Evolutionary conservation across 192 early-diverging fungal genomes (phyloP).

Genomic region (Chytriomyces confervae): DNA sequence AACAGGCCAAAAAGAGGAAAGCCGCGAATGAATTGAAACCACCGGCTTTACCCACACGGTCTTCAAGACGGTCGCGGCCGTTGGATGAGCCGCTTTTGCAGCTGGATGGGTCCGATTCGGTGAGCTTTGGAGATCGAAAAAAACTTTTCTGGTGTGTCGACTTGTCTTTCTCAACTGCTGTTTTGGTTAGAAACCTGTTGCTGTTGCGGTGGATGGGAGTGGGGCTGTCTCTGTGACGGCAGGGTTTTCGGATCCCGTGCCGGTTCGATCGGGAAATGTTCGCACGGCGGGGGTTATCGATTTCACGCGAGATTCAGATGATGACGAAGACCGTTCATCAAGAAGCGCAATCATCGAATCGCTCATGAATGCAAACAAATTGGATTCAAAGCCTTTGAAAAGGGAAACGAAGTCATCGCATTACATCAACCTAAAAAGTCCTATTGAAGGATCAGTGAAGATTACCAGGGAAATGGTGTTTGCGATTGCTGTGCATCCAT

Average conservation of each 20-base stretch:
- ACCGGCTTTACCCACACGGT: not conserved
- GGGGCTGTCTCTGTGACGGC: too few relatives aligned
- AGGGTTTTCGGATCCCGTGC: too few relatives aligned
- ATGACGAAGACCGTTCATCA: not conserved
- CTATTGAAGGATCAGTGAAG: constrained; percentile 39
- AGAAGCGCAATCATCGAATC: not conserved
- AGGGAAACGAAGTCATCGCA: not conserved
- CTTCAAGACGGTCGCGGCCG: not conserved
- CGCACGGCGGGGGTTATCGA: not conserved
- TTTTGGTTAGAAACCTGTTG: too few relatives aligned
- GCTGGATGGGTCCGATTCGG: not conserved
- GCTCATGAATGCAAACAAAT: not conserved
- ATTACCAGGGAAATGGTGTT: constrained; percentile 38
- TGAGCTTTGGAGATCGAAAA: too few relatives aligned
- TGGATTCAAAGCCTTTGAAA: not conserved
- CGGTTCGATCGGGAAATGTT: not conserved
- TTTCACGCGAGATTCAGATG: not conserved
- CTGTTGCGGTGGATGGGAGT: too few relatives aligned
- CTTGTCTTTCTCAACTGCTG: too few relatives aligned
- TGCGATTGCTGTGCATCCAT: constrained; percentile 61
- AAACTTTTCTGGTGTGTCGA: too few relatives aligned
- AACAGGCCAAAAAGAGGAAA: constrained; percentile 3
- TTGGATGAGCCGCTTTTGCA: not conserved
- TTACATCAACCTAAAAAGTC: not conserved
- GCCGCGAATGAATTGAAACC: not conserved